Evolutionary conservation across 495 filamentous ascomycete genomes (phyloP).

Genomic region (Penicillium taxi): DNA sequence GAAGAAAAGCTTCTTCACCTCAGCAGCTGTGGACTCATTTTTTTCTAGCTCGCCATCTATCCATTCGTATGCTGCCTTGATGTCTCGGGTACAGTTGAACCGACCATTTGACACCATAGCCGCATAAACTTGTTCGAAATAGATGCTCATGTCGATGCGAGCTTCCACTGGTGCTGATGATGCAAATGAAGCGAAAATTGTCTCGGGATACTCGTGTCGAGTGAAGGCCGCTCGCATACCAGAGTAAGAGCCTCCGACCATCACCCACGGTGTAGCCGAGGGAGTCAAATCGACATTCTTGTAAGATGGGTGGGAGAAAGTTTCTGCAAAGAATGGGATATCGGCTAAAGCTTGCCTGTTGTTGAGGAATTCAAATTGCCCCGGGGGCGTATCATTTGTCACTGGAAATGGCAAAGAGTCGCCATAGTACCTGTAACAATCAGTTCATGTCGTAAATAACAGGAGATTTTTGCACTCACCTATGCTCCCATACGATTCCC

Average conservation of each 20-base stretch:
- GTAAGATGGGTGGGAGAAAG: slow-evolving; percentile 34
- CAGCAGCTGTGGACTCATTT: slow-evolving; percentile 22
- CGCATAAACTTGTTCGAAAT: slow-evolving; percentile 48
- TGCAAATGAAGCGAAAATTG: slow-evolving; percentile 46
- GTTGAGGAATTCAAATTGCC: slow-evolving; percentile 42
- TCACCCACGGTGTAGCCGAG: slow-evolving; percentile 47
- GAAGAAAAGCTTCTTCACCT: slow-evolving; percentile 45
- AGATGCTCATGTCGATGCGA: slow-evolving; percentile 47
- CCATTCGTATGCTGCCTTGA: slow-evolving; percentile 43
- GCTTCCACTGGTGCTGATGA: slow-evolving; percentile 52
- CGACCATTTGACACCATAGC: slow-evolving; percentile 45
- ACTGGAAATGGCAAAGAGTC: slow-evolving; percentile 43
- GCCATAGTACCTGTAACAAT: slow-evolving; percentile 42
- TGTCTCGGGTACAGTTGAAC: slow-evolving; percentile 47
- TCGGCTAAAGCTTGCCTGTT: slow-evolving; percentile 48
- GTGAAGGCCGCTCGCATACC: slow-evolving; percentile 49
- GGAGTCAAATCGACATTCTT: slow-evolving; percentile 36
- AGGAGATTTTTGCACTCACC: slow-evolving; percentile 25
- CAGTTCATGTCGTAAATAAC: neutral
- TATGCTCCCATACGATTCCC: slow-evolving; percentile 53
- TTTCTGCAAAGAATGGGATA: slow-evolving; percentile 43
- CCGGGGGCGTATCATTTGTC: slow-evolving; percentile 34
- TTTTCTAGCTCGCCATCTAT: slow-evolving; percentile 41
- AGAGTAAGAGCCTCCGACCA: slow-evolving; percentile 52
- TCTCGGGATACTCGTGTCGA: slow-evolving; percentile 49